Percentiles rank a stretch among this genome's conserved stretches.
Conservation (phyloP, 495 filamentous ascomycete genomes). For the Bacidia rubella region DNA sequence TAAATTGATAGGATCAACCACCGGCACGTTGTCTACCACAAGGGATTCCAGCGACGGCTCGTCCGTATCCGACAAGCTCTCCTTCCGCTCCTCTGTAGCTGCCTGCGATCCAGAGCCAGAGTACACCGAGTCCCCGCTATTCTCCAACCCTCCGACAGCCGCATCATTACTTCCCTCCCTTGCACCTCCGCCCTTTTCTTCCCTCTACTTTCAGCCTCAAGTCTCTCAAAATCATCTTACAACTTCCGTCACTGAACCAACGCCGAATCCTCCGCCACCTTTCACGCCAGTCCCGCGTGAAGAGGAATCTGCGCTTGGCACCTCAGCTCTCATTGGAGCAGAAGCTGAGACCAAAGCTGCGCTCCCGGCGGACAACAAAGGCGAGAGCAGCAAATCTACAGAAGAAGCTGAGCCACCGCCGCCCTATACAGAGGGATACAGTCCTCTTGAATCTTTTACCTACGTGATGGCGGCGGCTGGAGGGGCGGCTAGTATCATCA, state of each 20-base stretch:
- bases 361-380: slow-evolving; percentile 66
- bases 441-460: slow-evolving; percentile 82
- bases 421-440: slow-evolving; percentile 87
- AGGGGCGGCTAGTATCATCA: slow-evolving; percentile 95
- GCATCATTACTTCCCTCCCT: slow-evolving; percentile 5
- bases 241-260: slow-evolving; percentile 40
- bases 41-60: slow-evolving; percentile 48
- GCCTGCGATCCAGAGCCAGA: slow-evolving; percentile 35
- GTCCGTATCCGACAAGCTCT: slow-evolving; percentile 48
- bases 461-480: slow-evolving; percentile 97
- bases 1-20: not conserved
- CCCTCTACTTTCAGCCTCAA: slow-evolving; percentile 21
- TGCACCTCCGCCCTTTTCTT: slow-evolving; percentile 15
- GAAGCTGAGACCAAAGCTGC: slow-evolving; percentile 75
- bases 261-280: slow-evolving; percentile 45
- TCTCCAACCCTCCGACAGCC: slow-evolving; percentile 5
- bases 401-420: slow-evolving; percentile 89
- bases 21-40: slow-evolving; percentile 58
- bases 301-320: slow-evolving; percentile 22
- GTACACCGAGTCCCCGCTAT: slow-evolving; percentile 29
- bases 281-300: slow-evolving; percentile 29
- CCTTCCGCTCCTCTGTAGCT: slow-evolving; percentile 26
- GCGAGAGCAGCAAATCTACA: slow-evolving; percentile 52
- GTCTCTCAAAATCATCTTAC: slow-evolving; percentile 38
- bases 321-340: slow-evolving; percentile 36